Base-by-base conservation (phyloP, 176 grass and related monocot genomes). In the Alloteropsis semialata region DNA sequence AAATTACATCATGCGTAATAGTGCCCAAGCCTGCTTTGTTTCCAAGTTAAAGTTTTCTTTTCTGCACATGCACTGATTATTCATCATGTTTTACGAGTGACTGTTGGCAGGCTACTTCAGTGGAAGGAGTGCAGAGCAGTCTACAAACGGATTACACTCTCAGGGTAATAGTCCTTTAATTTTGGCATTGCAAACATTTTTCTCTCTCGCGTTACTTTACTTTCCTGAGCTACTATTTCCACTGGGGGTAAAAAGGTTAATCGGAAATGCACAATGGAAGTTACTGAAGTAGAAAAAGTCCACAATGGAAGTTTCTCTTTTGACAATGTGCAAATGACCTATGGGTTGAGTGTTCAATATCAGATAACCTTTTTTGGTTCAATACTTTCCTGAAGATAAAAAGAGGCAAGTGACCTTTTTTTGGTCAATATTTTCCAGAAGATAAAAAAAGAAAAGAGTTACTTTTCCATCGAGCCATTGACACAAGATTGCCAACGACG, bases 71-170 rank as follows among this genome's bases (percentile, higher is more conserved):
- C 34, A 34, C 71, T 74, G 4, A 36, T 34, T 37, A 8, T 6
- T 17, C 21, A 0, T 15, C 30, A 25, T 56, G 17, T 21, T 55
- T 65, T 55, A n/a, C n/a, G n/a, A n/a, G n/a, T n/a, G 38, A 22
- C 64, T 72, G 44, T 72, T 30, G 15, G 25, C 84, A 98, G 93
- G 96, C 96, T 33, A 99, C 96, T 59, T 93, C 96, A 0, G 93
- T 99, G 85, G 87, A 89, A 84, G 96, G 96, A 67, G 91, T 94
- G 2, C 49, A 87, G 74, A 99, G 91, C 91, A 99, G 93, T 29
- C 96, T 99, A 32, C 96, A 96, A 84, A 99, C 96, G 24, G 96
- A 99, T 32, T 99, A 99, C 77, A 99, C 96, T 16, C 93, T 99
- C 49, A 90, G 87, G 89, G 96, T 99, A 90, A n/a, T 61, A 50